Evolutionary conservation across 129 eudicot species (phyloP), one percentile per base, ranked within the genome.

Genomic region (Apium graveolens): DNA sequence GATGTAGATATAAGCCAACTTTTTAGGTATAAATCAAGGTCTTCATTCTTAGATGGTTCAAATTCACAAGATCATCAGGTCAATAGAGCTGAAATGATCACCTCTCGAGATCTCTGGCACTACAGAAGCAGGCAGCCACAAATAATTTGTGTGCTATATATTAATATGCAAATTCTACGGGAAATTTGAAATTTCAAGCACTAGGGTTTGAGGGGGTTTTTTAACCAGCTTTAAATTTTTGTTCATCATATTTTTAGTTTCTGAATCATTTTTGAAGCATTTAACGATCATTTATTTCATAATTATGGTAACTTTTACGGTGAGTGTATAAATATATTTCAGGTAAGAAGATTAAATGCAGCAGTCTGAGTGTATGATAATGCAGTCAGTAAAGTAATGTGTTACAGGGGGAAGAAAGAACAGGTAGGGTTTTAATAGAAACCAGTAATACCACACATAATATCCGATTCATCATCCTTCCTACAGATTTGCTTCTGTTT

Each of bases 311-410:
- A 57, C 14, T 9, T 57, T 60, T 9, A 14, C 26, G 10, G 17
- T n/a, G 13, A n/a, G 32, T 57, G 65, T 21, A 7, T 53, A 53
- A 20, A 20, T 0, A 20, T 53, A 46, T 53, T 24, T 21, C 3
- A 24, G 29, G 31, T 13, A 60, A 26, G 68, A 11, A 60, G 32
- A 60, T 60, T 60, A 60, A 60, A 60, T n/a, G 68, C 16, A 60
- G 68, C 16, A 60, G 68, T n/a, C 68, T 60, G 68, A 66, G 39
- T 66, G 12, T 11, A 29, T 31, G 72, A 66, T 66, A 31, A 66
- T 26, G 68, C 68, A 60, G 68, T 60, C 68, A 60, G 68, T n/a
- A n/a, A 34, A 60, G 32, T 60, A 60, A 60, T 60, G 68, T 31
- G 21, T 66, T 27, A 66, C 72, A 32, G 72, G 21, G 72, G 39